Base-by-base conservation (phyloP, 1,284 basidiomycete species). In the Phaffia rhodozyma region DNA sequence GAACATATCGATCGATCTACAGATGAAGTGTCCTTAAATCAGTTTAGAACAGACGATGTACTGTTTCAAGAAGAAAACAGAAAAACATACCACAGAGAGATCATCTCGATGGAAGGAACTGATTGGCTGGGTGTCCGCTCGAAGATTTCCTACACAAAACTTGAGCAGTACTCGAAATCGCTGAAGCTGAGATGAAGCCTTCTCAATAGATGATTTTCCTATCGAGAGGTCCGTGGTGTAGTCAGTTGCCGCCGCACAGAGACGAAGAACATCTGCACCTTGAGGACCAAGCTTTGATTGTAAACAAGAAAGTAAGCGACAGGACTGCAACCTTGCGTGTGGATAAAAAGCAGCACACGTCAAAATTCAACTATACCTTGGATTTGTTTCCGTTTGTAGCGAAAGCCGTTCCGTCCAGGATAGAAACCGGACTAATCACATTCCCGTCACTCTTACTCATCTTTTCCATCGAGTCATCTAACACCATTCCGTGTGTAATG, bases 371-470 rank as follows among this genome's bases (percentile, higher is more conserved):
- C 25, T 11, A 9, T 18, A 43, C 48, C 16, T 25, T 43, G n/a
- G 27, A 5, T 20, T 61, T 23, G 6, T 27, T 50, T 5, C 25
- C 23, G 21, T 11, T 34, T 23, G 21, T 43, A 1, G 25, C 21
- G 49, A 61, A 51, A 13, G 59, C 52, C 21, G 18, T 54, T 25
- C 93, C 94, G 66, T 85, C 74, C 49, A 97, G 83, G 67, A 97
- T 79, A 1, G 81, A 82, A 77, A 88, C 78, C 0, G 94, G 96
- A 70, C 86, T 90, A 57, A 97, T 75, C 29, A 97, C 85, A 71
- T 99, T 99, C 4, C 94, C 94, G 21, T 89, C 74, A 1, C 89
- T 92, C 79, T 99, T 99, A 83, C 91, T 96, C 96, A 99, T 99
- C 78, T 99, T 99, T 76, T 85, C 85, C 5, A 92, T 93, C 20